Conservation (phyloP, 192 early-diverging fungal species). For the Mortierella claussenii region DNA sequence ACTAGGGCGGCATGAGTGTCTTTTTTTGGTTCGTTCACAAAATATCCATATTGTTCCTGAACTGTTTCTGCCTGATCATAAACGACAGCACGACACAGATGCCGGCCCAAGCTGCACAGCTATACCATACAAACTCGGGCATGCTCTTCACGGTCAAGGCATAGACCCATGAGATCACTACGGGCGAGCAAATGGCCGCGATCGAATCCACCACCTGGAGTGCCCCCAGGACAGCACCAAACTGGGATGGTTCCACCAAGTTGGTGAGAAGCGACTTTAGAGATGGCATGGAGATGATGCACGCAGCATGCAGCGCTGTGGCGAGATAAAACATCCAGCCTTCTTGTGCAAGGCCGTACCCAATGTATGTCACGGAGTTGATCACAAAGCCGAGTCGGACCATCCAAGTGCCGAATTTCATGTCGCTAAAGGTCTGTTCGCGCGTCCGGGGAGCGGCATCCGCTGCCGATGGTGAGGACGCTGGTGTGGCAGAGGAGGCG, state of each 20-base stretch:
- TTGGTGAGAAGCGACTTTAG: constrained; percentile 58
- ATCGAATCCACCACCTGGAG: constrained; percentile 59
- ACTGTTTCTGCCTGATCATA: constrained; percentile 54
- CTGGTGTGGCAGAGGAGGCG: too few species aligned
- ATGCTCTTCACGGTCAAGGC: constrained; percentile 47
- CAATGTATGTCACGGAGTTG: constrained; percentile 42
- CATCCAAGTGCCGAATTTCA: constrained; percentile 60
- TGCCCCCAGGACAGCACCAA: constrained; percentile 62
- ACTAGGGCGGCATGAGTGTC: not conserved
- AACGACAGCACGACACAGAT: constrained; percentile 51
- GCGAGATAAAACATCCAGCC: constrained; percentile 27
- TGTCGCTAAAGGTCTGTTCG: constrained; percentile 37
- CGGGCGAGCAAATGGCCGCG: constrained; percentile 53
- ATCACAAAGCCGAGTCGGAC: constrained; percentile 53
- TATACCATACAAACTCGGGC: constrained; percentile 60
- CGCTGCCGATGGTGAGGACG: too few species aligned
- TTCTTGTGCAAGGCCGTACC: constrained; percentile 43
- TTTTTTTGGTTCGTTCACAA: not conserved
- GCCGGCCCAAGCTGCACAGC: constrained; percentile 40
- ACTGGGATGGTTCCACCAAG: constrained; percentile 56
- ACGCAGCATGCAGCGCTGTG: constrained; percentile 33
- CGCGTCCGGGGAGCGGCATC: not conserved
- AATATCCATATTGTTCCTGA: constrained; percentile 25
- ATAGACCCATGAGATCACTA: constrained; percentile 60
- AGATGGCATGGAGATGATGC: constrained; percentile 51